Percentiles rank a stretch among this genome's conserved stretches.
Evolutionary conservation across 2,329 filamentous ascomycete species (phyloP).

Genomic region (Botrytis cinerea): DNA sequence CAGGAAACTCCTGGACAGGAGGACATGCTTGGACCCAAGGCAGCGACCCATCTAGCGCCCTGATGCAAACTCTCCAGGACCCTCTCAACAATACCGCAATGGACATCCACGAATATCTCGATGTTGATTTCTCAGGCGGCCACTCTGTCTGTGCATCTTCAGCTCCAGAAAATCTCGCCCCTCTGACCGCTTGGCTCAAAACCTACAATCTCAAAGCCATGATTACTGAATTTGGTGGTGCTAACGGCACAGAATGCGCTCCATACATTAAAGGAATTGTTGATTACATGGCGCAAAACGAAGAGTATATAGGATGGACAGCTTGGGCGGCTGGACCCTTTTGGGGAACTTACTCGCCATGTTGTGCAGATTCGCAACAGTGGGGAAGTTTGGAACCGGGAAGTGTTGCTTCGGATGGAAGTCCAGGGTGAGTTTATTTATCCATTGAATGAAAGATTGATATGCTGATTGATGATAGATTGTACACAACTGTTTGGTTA

Average conservation of each 20-base stretch:
- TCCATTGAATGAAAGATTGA: no score
- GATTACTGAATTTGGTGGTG: slow-evolving; percentile 52
- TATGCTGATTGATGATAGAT: neutral
- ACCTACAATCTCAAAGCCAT: slow-evolving; percentile 50
- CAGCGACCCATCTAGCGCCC: slow-evolving; percentile 44
- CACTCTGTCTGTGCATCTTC: slow-evolving; percentile 48
- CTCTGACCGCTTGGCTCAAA: slow-evolving; percentile 50
- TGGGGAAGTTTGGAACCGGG: slow-evolving; percentile 51
- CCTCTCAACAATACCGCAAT: slow-evolving; percentile 51
- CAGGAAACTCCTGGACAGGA: slow-evolving; percentile 53
- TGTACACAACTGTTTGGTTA: slow-evolving; percentile 16
- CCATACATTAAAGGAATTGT: slow-evolving; percentile 47
- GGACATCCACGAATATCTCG: slow-evolving; percentile 55
- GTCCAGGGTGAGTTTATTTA: slow-evolving; percentile 39
- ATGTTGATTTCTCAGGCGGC: slow-evolving; percentile 50
- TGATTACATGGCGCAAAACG: slow-evolving; percentile 50
- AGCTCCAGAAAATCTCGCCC: slow-evolving; percentile 45
- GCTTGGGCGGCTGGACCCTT: slow-evolving; percentile 54
- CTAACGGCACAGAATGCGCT: slow-evolving; percentile 48
- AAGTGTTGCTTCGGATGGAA: slow-evolving; percentile 47
- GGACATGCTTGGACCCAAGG: slow-evolving; percentile 50
- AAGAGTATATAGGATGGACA: slow-evolving; percentile 53
- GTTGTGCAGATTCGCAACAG: slow-evolving; percentile 46
- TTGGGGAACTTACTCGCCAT: slow-evolving; percentile 49
- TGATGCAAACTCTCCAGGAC: slow-evolving; percentile 48